Conservation (phyloP, 768 basidiomycete species). For the Asterophora lycoperdoides region DNA sequence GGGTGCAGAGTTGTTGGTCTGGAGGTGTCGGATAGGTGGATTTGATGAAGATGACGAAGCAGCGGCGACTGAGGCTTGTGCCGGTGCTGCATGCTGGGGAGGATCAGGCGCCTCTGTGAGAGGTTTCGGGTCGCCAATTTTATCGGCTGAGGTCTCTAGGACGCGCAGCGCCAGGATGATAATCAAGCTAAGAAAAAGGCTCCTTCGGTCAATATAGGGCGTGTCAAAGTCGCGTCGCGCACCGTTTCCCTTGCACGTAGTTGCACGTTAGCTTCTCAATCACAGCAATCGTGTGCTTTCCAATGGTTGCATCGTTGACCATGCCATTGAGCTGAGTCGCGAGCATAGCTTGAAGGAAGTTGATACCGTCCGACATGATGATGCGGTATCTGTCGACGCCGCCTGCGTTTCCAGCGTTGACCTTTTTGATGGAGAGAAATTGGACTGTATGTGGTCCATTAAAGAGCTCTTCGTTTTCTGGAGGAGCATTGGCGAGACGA, state of each 20-base stretch:
- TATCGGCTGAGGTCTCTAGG: conserved; percentile 50
- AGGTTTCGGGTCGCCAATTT: conserved; percentile 62
- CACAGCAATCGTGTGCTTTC: conserved; percentile 63
- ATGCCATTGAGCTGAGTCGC: conserved; percentile 84
- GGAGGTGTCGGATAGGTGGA: conserved; percentile 16
- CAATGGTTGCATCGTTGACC: conserved; percentile 58
- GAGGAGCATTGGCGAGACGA: conserved; percentile 43
- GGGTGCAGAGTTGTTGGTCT: conserved; percentile 7
- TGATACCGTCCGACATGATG: conserved; percentile 84
- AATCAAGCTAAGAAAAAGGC: conserved; percentile 52
- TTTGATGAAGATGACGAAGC: conserved; percentile 24
- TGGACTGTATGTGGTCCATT: conserved; percentile 58
- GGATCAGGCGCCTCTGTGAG: conserved; percentile 22
- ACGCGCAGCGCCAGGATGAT: conserved; percentile 71
- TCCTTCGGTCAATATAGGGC: background rate
- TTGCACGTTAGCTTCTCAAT: conserved; percentile 80
- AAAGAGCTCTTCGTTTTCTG: conserved; percentile 41
- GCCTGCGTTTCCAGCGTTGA: conserved; percentile 34
- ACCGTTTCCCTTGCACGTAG: conserved; percentile 82
- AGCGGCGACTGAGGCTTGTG: conserved; percentile 23
- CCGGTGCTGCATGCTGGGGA: conserved; percentile 17
- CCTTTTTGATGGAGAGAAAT: conserved; percentile 79
- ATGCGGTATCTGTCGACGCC: conserved; percentile 63
- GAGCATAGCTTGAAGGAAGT: conserved; percentile 92
- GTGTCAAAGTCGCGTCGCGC: conserved; percentile 22